A percentile compares a stretch with the other conserved stretches of the same genome.
Evolutionary conservation across 106 monocot genomes (phyloP).

Genomic region (Dactylorhiza incarnata): DNA sequence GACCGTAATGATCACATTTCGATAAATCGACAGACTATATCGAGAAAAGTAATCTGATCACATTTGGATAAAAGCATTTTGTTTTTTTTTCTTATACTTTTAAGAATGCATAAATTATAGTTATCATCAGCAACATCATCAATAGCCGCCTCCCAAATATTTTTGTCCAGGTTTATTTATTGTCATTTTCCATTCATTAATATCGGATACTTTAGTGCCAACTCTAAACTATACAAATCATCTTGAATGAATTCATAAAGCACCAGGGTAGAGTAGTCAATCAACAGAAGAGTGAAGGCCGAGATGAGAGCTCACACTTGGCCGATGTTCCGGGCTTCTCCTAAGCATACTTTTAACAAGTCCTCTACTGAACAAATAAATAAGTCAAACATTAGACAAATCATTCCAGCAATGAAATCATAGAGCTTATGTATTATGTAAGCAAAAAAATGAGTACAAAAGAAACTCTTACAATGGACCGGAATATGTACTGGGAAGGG

Average conservation of each 20-base stretch:
- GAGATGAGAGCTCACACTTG: conserved; percentile 53
- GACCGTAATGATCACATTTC: too few relatives aligned
- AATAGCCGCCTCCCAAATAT: too few relatives aligned
- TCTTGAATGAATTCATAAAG: too few relatives aligned
- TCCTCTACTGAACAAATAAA: conserved; percentile 56
- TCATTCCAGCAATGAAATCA: not conserved
- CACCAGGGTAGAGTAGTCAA: not conserved
- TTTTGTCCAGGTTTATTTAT: too few relatives aligned
- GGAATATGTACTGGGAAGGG: conserved; percentile 82
- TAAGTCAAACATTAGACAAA: conserved; percentile 1
- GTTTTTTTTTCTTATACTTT: not conserved
- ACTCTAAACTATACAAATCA: too few relatives aligned
- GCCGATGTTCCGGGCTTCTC: conserved; percentile 90
- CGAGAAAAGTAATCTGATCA: too few relatives aligned
- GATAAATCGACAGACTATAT: too few relatives aligned
- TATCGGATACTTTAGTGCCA: too few relatives aligned
- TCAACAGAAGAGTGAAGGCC: not conserved
- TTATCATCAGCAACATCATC: too few relatives aligned
- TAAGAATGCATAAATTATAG: not conserved
- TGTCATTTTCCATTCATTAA: too few relatives aligned
- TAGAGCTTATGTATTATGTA: not conserved
- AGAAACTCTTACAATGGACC: conserved; percentile 67
- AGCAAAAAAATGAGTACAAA: not conserved
- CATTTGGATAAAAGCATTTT: too few relatives aligned
- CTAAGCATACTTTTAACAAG: conserved; percentile 97